Percentiles rank a stretch among this genome's conserved stretches.
Evolutionary conservation across 2,329 filamentous ascomycete genomes (phyloP).

Genomic region (Pseudocercospora crystallina): DNA sequence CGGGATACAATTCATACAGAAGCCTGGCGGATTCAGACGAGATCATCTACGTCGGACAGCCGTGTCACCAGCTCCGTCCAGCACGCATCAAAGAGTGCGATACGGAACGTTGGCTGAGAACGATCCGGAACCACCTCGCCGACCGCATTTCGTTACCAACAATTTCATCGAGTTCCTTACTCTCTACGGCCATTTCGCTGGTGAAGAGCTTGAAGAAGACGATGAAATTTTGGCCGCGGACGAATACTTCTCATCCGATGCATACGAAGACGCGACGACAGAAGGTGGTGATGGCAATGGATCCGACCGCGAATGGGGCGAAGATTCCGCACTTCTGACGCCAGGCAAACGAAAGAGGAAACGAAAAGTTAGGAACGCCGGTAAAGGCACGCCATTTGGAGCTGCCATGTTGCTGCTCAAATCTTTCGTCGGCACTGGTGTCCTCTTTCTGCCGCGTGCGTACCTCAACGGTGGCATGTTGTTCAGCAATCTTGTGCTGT

Average conservation of each 20-base stretch:
- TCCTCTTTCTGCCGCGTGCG: constrained; percentile 86
- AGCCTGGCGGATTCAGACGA: constrained; percentile 88
- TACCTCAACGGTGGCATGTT: constrained; percentile 97
- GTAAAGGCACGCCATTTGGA: constrained; percentile 74
- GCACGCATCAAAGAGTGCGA: constrained; percentile 35
- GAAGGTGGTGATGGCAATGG: constrained; percentile 39
- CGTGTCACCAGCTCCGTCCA: constrained; percentile 52
- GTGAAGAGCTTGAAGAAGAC: constrained; percentile 94
- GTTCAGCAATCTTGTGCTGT: constrained; percentile 89
- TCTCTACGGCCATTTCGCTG: constrained; percentile 95
- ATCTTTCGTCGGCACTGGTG: constrained; percentile 95
- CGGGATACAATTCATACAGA: constrained; percentile 86
- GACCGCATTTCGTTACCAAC: constrained; percentile 72
- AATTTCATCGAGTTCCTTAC: constrained; percentile 96
- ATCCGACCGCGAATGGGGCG: constrained; percentile 77
- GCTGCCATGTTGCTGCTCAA: constrained; percentile 87
- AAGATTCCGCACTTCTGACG: constrained; percentile 78
- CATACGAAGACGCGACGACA: constrained; percentile 55
- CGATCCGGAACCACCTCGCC: constrained; percentile 30
- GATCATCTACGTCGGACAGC: constrained; percentile 80
- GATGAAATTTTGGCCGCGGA: constrained; percentile 84
- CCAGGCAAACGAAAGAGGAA: constrained; percentile 68
- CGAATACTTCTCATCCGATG: constrained; percentile 86
- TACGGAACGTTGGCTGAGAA: constrained; percentile 20
- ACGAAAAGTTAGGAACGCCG: constrained; percentile 72